Conservation (phyloP, 176 grass and related monocot genomes). For the Phyllostachys edulis region DNA sequence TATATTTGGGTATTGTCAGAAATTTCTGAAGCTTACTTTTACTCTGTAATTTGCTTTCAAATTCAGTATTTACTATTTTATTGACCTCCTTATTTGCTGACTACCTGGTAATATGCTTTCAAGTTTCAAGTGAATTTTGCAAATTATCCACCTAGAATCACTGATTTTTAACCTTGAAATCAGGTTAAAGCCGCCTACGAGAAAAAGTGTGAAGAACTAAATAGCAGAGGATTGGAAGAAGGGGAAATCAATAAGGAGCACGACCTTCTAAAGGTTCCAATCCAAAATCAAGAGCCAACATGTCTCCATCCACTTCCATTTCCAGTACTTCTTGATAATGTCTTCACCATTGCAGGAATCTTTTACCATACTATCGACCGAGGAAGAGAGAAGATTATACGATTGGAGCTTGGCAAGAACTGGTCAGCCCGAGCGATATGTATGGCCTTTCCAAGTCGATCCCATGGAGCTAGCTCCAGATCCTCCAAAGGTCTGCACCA, state of each 20-base stretch:
- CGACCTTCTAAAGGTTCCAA: slow-evolving; percentile 66
- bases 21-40: neutral
- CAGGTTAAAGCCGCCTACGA: slow-evolving; percentile 75
- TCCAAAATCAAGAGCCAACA: neutral
- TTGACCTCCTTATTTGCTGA: neutral
- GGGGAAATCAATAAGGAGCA: slow-evolving; percentile 59
- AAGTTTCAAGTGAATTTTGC: neutral
- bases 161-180: slow-evolving; percentile 21
- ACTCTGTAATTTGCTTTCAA: neutral
- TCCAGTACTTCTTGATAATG: slow-evolving; percentile 1
- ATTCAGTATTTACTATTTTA: neutral
- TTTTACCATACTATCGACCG: slow-evolving; percentile 69
- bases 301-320: neutral
- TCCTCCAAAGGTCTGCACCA: slow-evolving; percentile 62
- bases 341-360: slow-evolving; percentile 59
- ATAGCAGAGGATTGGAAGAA: slow-evolving; percentile 72
- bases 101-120: neutral
- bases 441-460: slow-evolving; percentile 86
- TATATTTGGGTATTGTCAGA: neutral
- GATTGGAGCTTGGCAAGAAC: slow-evolving; percentile 93
- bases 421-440: slow-evolving; percentile 76
- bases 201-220: slow-evolving; percentile 66
- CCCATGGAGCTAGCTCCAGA: slow-evolving; percentile 44
- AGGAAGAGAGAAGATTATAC: slow-evolving; percentile 87
- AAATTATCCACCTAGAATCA: slow-evolving; percentile 8